Evolutionary conservation across 2,329 filamentous ascomycete species (phyloP), one percentile per base, ranked within the genome.

Genomic region (Cladosporium oxysporum): DNA sequence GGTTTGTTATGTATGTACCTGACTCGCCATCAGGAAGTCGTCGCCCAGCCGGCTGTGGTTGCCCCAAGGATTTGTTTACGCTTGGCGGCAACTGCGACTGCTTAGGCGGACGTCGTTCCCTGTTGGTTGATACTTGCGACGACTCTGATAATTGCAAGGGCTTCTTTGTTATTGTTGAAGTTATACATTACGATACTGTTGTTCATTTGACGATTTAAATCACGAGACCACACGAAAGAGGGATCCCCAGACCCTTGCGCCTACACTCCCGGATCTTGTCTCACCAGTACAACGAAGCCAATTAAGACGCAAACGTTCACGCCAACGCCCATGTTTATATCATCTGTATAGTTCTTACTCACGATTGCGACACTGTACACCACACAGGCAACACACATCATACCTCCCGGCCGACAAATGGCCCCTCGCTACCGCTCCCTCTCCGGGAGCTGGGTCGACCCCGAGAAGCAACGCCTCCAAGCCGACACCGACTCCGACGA

Each of bases 381-480:
- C n/a, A 16, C 18, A 10, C 2, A 58, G 11, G 2, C n/a, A 37
- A 37, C 53, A 58, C 53, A 58, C 31, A 58, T 26, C 3, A 26
- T 18, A 5, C 33, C 7, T 41, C 33, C 31, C 5, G 14, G 23
- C 21, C 55, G 23, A 28, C 18, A 26, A 26, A 66, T 66, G 58
- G 37, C 41, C 41, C 59, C 64, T 59, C 71, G 73, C 62, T 76
- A 76, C 62, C 70, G 75, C 44, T 75, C 73, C 53, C 71, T 76
- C 61, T 75, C 73, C 35, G 75, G 75, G 62, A 69, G 70, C 29
- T 67, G 72, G 44, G 57, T 76, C 55, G 74, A 76, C 68, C 70
- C 76, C 55, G 80, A 82, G 68, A 82, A 81, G 67, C 74, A 72
- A 61, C 76, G 74, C 58, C 70, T 71, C n/a, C 75, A 76, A 71